These are phyloP conservation scores for Pseudisothecium myosuroides DNA, from an alignment of 225 moss, liverwort and hornwort species.

Conservation along the genomic window DNA sequence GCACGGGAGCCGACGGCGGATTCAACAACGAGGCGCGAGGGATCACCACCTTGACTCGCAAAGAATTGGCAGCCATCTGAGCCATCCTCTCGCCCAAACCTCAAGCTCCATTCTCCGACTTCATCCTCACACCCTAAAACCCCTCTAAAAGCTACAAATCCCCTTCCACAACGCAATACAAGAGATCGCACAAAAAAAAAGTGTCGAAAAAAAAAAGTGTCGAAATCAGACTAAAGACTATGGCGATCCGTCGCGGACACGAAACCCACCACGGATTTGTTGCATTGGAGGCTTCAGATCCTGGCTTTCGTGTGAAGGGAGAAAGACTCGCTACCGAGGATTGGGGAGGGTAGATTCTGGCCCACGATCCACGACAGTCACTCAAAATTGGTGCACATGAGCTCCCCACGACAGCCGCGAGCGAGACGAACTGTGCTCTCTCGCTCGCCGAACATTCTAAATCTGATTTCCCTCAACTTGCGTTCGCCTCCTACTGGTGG, in stretches of 20 bases:
- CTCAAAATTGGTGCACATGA: slow-evolving; percentile 7
- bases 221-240: not conserved
- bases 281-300: not conserved
- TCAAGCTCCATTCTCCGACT: slow-evolving; percentile 32
- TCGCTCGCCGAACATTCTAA: not conserved
- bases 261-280: not conserved
- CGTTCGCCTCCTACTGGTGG: not conserved
- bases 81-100: slow-evolving; percentile 17
- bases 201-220: not conserved
- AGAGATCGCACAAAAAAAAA: not conserved
- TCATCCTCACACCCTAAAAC: slow-evolving; percentile 22
- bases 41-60: slow-evolving; percentile 4
- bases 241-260: not conserved
- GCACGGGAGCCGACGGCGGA: not conserved
- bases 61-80: slow-evolving; percentile 36
- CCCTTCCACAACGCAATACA: not conserved
- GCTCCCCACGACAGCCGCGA: slow-evolving; percentile 3
- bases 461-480: not conserved
- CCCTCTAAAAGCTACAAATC: not conserved
- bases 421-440: not conserved
- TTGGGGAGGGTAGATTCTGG: not conserved
- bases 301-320: not conserved
- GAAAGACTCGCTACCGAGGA: not conserved
- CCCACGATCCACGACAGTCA: slow-evolving; percentile 5
- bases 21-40: slow-evolving; percentile 1